phyloP scores from a whole-genome alignment of 352 stramenopile species.

The Pythium phragmitis region DNA sequence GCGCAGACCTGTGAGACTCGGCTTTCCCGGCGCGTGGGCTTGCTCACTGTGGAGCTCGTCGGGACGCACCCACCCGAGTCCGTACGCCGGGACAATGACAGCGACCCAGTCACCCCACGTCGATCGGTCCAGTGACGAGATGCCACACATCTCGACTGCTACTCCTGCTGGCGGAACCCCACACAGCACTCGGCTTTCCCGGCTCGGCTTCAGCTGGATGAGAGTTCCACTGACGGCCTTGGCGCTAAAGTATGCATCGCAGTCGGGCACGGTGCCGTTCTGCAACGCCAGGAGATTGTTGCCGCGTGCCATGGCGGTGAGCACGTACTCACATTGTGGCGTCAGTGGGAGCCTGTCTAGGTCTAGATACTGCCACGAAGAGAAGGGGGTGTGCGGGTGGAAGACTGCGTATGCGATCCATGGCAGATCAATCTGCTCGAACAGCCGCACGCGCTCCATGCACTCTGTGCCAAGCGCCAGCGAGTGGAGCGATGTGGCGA shows the following conservation, averaged over 20 bases:
- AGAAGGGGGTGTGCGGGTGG: not conserved
- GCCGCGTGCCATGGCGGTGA: not conserved
- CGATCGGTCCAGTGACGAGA: not conserved
- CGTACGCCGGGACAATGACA: conserved; percentile 2
- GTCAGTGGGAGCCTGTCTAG: not conserved
- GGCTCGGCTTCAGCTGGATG: not conserved
- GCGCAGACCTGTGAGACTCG: not conserved
- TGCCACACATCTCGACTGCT: not conserved
- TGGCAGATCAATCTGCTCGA: not conserved
- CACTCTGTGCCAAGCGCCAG: not conserved
- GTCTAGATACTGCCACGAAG: not conserved
- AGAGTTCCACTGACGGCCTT: not conserved
- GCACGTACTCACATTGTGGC: not conserved
- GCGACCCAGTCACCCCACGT: conserved; percentile 13
- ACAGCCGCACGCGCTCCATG: not conserved
- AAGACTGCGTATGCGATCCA: conserved; percentile 7
- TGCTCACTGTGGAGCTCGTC: not conserved
- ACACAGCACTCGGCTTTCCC: not conserved
- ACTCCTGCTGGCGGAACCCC: not conserved
- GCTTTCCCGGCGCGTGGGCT: not conserved
- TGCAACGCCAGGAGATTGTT: conserved; percentile 1
- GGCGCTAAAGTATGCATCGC: not conserved
- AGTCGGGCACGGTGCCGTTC: not conserved
- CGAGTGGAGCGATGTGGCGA: not conserved
- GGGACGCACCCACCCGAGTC: not conserved